phyloP scores from a whole-genome alignment of 2,329 filamentous ascomycete species.

The Xylariaceae sp. region DNA sequence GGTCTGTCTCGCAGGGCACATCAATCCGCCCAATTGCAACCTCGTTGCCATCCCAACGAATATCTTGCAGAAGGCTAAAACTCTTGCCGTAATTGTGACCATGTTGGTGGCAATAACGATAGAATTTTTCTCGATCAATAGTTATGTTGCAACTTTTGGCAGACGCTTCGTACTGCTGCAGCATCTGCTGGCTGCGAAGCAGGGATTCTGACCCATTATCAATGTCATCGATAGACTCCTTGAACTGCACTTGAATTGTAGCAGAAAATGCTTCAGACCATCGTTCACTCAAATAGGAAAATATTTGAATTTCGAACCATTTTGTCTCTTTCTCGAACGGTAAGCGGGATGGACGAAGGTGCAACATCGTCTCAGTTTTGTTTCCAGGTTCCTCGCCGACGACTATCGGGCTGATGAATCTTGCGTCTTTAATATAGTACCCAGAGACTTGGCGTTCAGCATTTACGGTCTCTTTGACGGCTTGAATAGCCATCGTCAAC shows the following conservation, averaged over 20 bases:
- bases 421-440: conserved; percentile 28
- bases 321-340: conserved; percentile 22
- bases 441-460: conserved; percentile 19
- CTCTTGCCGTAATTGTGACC: conserved; percentile 30
- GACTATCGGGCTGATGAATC: conserved; percentile 31
- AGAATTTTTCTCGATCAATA: conserved; percentile 28
- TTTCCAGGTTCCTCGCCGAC: conserved; percentile 27
- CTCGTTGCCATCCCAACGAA: conserved; percentile 27
- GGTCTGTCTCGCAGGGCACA: conserved; percentile 16
- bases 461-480: conserved; percentile 26
- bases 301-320: conserved; percentile 30
- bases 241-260: conserved; percentile 28
- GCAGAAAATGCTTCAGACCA: conserved; percentile 33
- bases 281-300: conserved; percentile 20
- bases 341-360: conserved; percentile 24
- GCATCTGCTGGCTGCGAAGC: conserved; percentile 8
- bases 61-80: conserved; percentile 29
- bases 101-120: conserved; percentile 24
- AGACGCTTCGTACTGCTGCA: conserved; percentile 13
- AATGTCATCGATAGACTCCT: conserved; percentile 15
- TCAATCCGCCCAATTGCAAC: conserved; percentile 23
- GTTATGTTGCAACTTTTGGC: conserved; percentile 18
- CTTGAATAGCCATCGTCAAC: conserved; percentile 38
- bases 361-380: conserved; percentile 30
- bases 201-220: conserved; percentile 17